These are phyloP conservation scores for Podospora pseudopauciseta DNA, from an alignment of 495 filamentous ascomycete genomes.

Conservation along the genomic window DNA sequence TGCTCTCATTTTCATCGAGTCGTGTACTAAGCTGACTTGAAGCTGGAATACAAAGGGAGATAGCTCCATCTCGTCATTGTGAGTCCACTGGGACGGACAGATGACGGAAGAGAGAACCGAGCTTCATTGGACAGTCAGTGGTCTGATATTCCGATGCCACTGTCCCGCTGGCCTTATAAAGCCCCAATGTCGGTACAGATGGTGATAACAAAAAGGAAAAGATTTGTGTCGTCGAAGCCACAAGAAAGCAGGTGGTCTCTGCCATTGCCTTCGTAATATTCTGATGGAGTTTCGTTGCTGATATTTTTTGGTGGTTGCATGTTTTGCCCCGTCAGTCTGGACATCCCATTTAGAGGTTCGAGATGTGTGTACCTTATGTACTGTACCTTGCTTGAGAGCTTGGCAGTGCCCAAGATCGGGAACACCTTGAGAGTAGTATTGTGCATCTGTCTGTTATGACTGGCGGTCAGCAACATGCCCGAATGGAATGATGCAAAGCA, in stretches of 20 bases:
- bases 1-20: too few relatives aligned
- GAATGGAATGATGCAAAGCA: neutral
- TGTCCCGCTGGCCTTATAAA: too few relatives aligned
- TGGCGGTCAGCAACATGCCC: neutral
- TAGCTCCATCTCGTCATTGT: neutral
- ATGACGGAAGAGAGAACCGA: neutral
- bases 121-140: neutral
- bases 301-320: too few relatives aligned
- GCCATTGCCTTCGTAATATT: neutral
- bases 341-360: slow-evolving; percentile 12
- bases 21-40: neutral
- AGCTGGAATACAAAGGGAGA: neutral
- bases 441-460: neutral
- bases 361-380: slow-evolving; percentile 13
- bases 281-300: neutral
- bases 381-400: neutral
- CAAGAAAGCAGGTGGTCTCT: neutral
- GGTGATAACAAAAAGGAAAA: neutral
- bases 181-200: too few relatives aligned
- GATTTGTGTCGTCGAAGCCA: neutral
- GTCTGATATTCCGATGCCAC: neutral
- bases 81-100: neutral
- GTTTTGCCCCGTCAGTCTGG: too few relatives aligned
- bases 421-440: neutral
- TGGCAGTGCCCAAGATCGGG: neutral